Conservation (phyloP, 352 stramenopile genomes). For the Elongisporangium undulatum region DNA sequence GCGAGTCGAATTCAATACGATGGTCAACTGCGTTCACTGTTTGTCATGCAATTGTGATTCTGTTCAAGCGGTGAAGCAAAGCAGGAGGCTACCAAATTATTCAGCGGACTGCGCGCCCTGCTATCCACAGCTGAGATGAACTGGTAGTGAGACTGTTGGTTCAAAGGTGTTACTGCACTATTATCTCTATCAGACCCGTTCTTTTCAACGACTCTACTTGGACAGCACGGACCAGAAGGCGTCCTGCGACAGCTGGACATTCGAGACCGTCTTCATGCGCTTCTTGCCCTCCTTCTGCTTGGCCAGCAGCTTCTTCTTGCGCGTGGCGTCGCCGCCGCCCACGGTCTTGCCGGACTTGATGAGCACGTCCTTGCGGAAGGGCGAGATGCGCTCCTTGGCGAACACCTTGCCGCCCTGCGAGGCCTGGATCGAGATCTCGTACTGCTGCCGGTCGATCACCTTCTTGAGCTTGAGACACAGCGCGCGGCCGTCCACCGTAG, state of each 20-base stretch:
- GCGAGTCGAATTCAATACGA: too few relatives aligned
- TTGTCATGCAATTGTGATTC: too few relatives aligned
- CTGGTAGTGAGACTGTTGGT: background rate
- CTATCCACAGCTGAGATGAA: too few relatives aligned
- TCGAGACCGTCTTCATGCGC: slow-evolving; percentile 94
- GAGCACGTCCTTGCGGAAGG: slow-evolving; percentile 96
- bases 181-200: background rate
- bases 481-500: slow-evolving; percentile 69
- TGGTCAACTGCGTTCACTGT: too few relatives aligned
- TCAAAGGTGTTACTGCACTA: background rate
- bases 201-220: slow-evolving; percentile 34
- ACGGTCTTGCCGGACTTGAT: slow-evolving; percentile 96
- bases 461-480: slow-evolving; percentile 96
- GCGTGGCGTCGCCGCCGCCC: slow-evolving; percentile 94
- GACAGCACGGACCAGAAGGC: slow-evolving; percentile 98
- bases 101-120: too few relatives aligned
- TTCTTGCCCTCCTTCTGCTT: slow-evolving; percentile 99
- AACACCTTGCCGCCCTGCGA: slow-evolving; percentile 95
- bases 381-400: slow-evolving; percentile 94
- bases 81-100: too few relatives aligned
- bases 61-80: too few relatives aligned
- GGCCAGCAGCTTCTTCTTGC: slow-evolving; percentile 99
- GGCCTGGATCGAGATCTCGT: slow-evolving; percentile 98
- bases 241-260: slow-evolving; percentile 96
- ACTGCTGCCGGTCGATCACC: slow-evolving; percentile 97